Percentiles rank a stretch among this genome's conserved stretches.
Conservation (phyloP, 2,329 filamentous ascomycete genomes). For the Fusarium annulatum region DNA sequence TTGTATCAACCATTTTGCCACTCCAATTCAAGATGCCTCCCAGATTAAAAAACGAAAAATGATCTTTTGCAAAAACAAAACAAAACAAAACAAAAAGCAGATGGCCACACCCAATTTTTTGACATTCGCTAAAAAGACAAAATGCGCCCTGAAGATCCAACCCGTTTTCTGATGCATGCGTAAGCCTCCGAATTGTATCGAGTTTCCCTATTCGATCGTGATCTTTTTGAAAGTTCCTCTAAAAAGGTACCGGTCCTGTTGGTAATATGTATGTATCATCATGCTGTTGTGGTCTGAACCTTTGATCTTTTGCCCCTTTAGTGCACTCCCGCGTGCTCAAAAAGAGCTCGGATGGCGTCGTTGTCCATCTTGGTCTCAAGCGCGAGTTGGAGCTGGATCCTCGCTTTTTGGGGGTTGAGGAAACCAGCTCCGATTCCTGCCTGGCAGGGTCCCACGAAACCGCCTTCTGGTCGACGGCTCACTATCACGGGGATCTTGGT, state of each 20-base stretch:
- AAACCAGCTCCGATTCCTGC: conserved; percentile 60
- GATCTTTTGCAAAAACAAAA: not conserved
- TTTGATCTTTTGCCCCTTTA: conserved; percentile 28
- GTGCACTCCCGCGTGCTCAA: conserved; percentile 46
- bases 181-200: conserved; percentile 17
- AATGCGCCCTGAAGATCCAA: conserved; percentile 35
- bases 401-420: conserved; percentile 66
- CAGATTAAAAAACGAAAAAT: conserved; percentile 12
- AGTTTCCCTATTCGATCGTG: conserved; percentile 8
- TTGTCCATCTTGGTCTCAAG: conserved; percentile 46
- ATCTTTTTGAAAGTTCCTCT: conserved; percentile 14
- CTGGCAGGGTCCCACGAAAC: conserved; percentile 58
- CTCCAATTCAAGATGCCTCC: conserved; percentile 8
- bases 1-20: conserved; percentile 19
- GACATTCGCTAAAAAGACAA: conserved; percentile 23
- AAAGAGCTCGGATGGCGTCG: conserved; percentile 44
- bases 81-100: conserved; percentile 17
- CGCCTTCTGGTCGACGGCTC: conserved; percentile 62
- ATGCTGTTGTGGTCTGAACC: conserved; percentile 12
- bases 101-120: conserved; percentile 36
- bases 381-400: conserved; percentile 61
- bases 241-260: conserved; percentile 23
- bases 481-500: conserved; percentile 61
- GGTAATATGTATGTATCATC: conserved; percentile 8
- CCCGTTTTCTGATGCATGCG: conserved; percentile 28